Evolutionary conservation across 1,284 basidiomycete species (phyloP).

Genomic region (Puccinia sorghi): DNA sequence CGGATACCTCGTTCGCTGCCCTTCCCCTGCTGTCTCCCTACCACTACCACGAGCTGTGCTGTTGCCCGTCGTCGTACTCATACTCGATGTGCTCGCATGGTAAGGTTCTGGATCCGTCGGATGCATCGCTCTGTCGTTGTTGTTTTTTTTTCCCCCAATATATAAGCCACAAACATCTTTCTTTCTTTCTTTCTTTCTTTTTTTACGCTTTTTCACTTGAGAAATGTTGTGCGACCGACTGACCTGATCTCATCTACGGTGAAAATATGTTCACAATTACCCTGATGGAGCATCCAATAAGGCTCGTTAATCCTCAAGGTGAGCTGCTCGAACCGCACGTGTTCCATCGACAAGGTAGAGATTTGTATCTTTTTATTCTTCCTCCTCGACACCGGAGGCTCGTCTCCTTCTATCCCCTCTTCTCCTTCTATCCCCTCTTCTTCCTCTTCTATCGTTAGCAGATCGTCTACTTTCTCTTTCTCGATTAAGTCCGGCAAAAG

Average conservation of each 20-base stretch:
- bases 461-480: slow-evolving; percentile 10
- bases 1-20: slow-evolving; percentile 50
- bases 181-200: too few relatives aligned
- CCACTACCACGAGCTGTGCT: neutral
- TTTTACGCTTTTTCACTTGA: too few relatives aligned
- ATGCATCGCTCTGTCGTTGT: slow-evolving; percentile 39
- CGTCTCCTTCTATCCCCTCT: neutral
- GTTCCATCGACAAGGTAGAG: slow-evolving; percentile 31
- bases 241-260: slow-evolving; percentile 73
- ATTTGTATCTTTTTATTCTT: slow-evolving; percentile 2
- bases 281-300: slow-evolving; percentile 75
- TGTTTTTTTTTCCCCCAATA: too few relatives aligned
- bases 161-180: neutral
- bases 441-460: neutral
- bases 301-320: slow-evolving; percentile 68
- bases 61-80: neutral
- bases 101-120: slow-evolving; percentile 14
- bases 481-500: slow-evolving; percentile 7
- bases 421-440: neutral
- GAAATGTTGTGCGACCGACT: neutral
- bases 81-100: neutral
- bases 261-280: slow-evolving; percentile 75
- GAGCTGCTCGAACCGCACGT: slow-evolving; percentile 30
- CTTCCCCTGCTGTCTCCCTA: too few relatives aligned
- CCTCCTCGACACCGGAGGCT: neutral